phyloP scores from a whole-genome alignment of 23 red algal species.

The Agarophyton chilense region DNA sequence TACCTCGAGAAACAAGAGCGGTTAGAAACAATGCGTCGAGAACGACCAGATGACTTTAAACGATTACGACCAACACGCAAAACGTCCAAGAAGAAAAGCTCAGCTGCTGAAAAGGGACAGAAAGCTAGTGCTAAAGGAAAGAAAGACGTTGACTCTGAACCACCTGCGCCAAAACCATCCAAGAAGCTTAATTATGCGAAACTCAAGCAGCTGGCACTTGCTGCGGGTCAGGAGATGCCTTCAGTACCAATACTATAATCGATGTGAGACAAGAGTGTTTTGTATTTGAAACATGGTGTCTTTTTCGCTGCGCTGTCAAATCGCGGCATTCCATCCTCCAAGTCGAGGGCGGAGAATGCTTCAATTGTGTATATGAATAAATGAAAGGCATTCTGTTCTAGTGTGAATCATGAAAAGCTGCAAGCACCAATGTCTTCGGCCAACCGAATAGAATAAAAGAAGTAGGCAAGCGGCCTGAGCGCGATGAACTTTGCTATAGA shows the following conservation, averaged over 20 bases:
- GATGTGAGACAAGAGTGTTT: neutral
- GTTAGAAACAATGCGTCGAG: conserved; percentile 67
- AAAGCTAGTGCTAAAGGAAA: conserved; percentile 15
- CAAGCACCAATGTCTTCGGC: neutral
- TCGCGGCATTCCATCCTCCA: neutral
- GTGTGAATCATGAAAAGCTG: no score
- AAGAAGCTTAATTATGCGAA: conserved; percentile 84
- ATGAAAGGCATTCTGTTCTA: neutral
- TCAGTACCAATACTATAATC: neutral
- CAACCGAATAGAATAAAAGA: neutral
- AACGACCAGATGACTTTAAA: conserved; percentile 73
- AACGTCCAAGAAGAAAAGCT: conserved; percentile 35
- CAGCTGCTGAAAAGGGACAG: conserved; percentile 15
- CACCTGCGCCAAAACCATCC: conserved; percentile 60
- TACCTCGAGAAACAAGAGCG: conserved; percentile 84
- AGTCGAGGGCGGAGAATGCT: neutral
- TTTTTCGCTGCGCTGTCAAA: neutral
- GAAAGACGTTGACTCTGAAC: conserved; percentile 43
- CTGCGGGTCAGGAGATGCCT: conserved; percentile 4
- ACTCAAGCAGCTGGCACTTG: conserved; percentile 32
- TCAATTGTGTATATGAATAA: neutral
- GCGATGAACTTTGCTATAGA: no score
- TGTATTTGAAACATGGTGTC: neutral
- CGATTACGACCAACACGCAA: conserved; percentile 65
- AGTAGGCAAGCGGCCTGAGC: neutral